phyloP scores from a whole-genome alignment of 345 rosid species.

The Sonneratia alba region DNA sequence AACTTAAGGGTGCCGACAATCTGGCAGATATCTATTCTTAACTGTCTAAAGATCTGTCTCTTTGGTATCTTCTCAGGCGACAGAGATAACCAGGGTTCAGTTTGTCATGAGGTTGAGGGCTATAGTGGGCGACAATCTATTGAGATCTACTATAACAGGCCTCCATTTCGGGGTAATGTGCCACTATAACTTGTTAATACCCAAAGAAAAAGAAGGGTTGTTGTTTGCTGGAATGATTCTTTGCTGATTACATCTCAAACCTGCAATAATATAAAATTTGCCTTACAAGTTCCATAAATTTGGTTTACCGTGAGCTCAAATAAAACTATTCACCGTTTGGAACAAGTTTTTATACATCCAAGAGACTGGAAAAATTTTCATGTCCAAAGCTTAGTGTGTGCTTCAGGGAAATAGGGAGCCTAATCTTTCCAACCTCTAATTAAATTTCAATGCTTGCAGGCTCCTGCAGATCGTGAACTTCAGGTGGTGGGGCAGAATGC shows the following conservation, averaged over 20 bases:
- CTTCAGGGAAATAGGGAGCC: not conserved
- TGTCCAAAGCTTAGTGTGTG: not conserved
- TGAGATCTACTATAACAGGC: slow-evolving; percentile 63
- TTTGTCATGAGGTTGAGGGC: slow-evolving; percentile 63
- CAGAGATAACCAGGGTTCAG: slow-evolving; percentile 47
- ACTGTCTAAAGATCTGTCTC: not conserved
- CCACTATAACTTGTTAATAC: not conserved
- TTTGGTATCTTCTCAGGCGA: slow-evolving; percentile 28
- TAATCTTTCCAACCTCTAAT: not conserved
- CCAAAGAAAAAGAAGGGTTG: no score
- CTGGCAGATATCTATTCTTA: not conserved
- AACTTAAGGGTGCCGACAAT: not conserved
- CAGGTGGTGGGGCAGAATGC: slow-evolving; percentile 8
- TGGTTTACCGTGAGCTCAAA: no score
- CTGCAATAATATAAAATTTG: no score
- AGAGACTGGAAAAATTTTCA: no score
- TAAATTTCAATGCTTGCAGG: slow-evolving; percentile 5
- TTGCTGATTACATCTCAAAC: no score
- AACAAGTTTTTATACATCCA: no score
- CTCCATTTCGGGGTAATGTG: slow-evolving; percentile 55
- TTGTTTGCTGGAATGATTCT: no score
- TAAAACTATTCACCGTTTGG: no score
- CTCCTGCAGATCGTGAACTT: not conserved
- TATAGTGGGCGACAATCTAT: slow-evolving; percentile 65
- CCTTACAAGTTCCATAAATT: no score